Percentiles rank a stretch among this genome's conserved stretches.
Conservation (phyloP, 139 green algal species). For the Chlamydomonas sphaeroides region DNA sequence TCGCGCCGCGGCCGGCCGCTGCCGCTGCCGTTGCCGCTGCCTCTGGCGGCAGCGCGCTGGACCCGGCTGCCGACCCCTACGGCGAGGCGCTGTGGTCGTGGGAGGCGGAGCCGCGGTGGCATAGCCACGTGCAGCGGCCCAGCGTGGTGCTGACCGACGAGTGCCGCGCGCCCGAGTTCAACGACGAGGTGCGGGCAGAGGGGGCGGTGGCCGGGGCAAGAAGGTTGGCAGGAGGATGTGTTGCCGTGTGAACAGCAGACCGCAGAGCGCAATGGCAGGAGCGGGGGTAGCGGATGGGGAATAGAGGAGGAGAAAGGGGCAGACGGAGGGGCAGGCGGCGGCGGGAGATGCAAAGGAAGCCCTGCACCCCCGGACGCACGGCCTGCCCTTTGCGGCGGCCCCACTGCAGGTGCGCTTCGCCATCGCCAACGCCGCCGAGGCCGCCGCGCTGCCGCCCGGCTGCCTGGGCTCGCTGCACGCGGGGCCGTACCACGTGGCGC, state of each 20-base stretch:
- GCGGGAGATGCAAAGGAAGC: too few relatives aligned
- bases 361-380: neutral
- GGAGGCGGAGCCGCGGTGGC: conserved; percentile 31
- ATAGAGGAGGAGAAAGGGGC: too few relatives aligned
- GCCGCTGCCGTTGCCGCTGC: too few relatives aligned
- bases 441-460: neutral
- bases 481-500: conserved; percentile 16
- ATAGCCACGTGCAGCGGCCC: conserved; percentile 35
- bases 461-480: neutral
- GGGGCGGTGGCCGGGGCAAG: neutral
- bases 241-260: neutral
- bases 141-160: neutral
- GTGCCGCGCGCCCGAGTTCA: conserved; percentile 35
- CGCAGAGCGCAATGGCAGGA: too few relatives aligned
- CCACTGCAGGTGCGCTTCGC: conserved; percentile 9
- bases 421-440: neutral
- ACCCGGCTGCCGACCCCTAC: too few relatives aligned
- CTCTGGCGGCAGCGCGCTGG: neutral
- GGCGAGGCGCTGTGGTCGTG: neutral
- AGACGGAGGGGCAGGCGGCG: too few relatives aligned
- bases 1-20: neutral
- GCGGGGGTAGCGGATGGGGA: too few relatives aligned
- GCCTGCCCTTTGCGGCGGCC: neutral
- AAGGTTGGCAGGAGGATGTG: neutral
- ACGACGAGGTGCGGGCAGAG: conserved; percentile 23